These are phyloP conservation scores for Leccinum rimulosum DNA, from an alignment of 768 basidiomycete species.

Conservation along the genomic window DNA sequence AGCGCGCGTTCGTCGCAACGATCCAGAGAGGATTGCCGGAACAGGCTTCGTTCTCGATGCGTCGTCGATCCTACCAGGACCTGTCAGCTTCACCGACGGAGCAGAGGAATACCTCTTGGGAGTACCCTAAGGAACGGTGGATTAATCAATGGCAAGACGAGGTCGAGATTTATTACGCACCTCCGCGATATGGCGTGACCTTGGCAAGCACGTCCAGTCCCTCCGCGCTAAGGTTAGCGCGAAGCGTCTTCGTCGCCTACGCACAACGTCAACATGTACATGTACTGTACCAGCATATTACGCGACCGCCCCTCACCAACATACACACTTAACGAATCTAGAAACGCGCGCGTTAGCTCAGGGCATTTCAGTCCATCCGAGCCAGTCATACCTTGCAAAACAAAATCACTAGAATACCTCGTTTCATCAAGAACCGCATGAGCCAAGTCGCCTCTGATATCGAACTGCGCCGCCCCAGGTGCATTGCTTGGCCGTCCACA, in stretches of 20 bases:
- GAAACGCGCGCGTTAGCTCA: not conserved
- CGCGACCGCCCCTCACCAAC: slow-evolving; percentile 47
- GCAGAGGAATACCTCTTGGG: slow-evolving; percentile 49
- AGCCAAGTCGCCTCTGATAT: slow-evolving; percentile 66
- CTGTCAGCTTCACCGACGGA: not conserved
- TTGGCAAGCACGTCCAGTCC: slow-evolving; percentile 73
- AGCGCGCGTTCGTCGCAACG: slow-evolving; percentile 82
- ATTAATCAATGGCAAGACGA: not conserved
- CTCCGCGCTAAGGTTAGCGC: slow-evolving; percentile 66
- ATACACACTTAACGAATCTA: slow-evolving; percentile 83
- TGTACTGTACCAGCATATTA: not conserved
- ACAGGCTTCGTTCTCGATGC: slow-evolving; percentile 85
- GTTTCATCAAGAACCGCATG: slow-evolving; percentile 80
- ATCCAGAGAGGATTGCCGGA: slow-evolving; percentile 80
- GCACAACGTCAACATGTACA: slow-evolving; percentile 18
- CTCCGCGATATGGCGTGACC: slow-evolving; percentile 84
- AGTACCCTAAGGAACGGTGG: slow-evolving; percentile 53
- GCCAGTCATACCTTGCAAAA: slow-evolving; percentile 68
- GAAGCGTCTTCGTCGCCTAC: slow-evolving; percentile 78
- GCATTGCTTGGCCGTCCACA: slow-evolving; percentile 51
- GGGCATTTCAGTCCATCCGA: not conserved
- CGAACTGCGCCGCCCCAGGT: slow-evolving; percentile 54
- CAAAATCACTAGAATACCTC: slow-evolving; percentile 78
- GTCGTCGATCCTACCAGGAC: slow-evolving; percentile 65
- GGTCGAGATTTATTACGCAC: slow-evolving; percentile 36